Base-by-base conservation (phyloP, 305 asterid species). In the Fraxinus nigra region DNA sequence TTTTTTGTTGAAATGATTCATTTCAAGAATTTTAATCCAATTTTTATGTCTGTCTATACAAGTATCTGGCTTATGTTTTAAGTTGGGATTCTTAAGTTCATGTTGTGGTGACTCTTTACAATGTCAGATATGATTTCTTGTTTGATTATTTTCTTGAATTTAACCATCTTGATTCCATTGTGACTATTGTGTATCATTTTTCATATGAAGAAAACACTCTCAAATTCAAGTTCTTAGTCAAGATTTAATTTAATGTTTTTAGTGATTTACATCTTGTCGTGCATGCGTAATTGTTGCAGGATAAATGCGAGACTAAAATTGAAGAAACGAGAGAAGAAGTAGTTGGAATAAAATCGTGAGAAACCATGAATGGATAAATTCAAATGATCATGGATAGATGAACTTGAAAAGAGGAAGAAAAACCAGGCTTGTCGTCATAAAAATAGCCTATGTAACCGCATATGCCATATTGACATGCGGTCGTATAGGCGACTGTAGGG, bases 251-350 rank as follows among this genome's bases (percentile, higher is more conserved):
- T 56, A 16, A 75, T 59, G 54, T 56, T 54, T 22, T 35, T 59
- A 16, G 43, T 34, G 30, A 76, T 65, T 34, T 78, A 37, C 3
- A 32, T 76, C 34, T 10, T 69, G 74, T 33, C 24, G 10, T 26
- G 0, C 73, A 16, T 46, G n/a, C 37, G 11, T 63, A 67, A 1
- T 16, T 5, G 35, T 38, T 82, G 85, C 84, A 89, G 90, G 92
- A 72, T 51, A 86, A 85, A 72, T 14, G 43, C 6, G 91, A 78
- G 43, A 79, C 13, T 0, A 74, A 48, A n/a, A 73, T 7, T 72
- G 86, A 82, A 67, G 76, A 67, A 37, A 56, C 84, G 8, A 35
- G 38, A 35, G 38, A 30, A 3, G 33, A 3, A 3, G 4, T 30
- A 1, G 33, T 30, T 30, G 33, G 3, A 30, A 30, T 30, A 30